Evolutionary conservation across 2,329 filamentous ascomycete genomes (phyloP), one percentile per base, ranked within the genome.

Genomic region (Uncinocarpus reesii): DNA sequence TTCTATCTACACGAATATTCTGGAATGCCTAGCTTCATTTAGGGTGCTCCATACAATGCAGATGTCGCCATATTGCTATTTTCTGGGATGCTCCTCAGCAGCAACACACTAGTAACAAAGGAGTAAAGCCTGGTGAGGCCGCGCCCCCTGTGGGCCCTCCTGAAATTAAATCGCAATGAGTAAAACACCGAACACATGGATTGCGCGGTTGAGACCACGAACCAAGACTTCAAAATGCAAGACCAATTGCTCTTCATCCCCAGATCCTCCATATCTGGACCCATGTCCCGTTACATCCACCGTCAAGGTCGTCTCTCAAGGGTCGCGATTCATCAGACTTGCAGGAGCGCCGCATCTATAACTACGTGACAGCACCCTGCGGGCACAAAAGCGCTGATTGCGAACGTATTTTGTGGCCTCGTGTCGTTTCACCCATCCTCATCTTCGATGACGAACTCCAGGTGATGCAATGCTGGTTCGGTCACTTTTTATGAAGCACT

Each of bases 161-260:
- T 41, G 37, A 41, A 41, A 41, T 41, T 28, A 41, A 41, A 41
- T 15, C 37, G 37, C 37, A 41, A 42, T 15, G 15, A 29, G 11
- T 28, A 28, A 29, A 37, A 37, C 35, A 23, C 35, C 18, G 18
- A 37, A n/a, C 23, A 11, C 35, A 37, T 37, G 35, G 35, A 23
- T 37, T 5, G n/a, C n/a, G n/a, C n/a, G n/a, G n/a, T n/a, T n/a
- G n/a, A n/a, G n/a, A n/a, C n/a, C n/a, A n/a, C n/a, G 11, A 36
- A 5, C 31, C 31, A n/a, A 29, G 26, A 8, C 8, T 34, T 34
- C 31, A 11, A 36, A 36, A 29, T 29, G 26, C 7, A 29, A 29
- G 26, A 11, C 11, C n/a, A n/a, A 11, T 29, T 11, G 26, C 11
- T 11, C 34, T 36, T 18, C 15, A 36, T n/a, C 34, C 7, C 18